These are phyloP conservation scores for Phytophthora tentaculata DNA, from an alignment of 352 stramenopile genomes.

Conservation along the genomic window DNA sequence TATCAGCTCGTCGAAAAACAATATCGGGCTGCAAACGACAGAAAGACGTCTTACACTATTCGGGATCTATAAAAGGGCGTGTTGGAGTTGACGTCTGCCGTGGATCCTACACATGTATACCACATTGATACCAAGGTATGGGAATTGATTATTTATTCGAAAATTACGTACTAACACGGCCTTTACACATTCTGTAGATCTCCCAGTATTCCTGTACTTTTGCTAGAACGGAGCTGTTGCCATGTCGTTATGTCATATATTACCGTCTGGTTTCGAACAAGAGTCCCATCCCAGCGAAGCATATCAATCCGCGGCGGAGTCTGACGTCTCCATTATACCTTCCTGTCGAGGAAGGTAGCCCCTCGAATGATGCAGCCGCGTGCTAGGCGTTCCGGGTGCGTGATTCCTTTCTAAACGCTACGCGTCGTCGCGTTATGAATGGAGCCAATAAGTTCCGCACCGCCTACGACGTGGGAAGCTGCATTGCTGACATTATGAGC, in stretches of 20 bases:
- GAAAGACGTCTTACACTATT: slow-evolving; percentile 3
- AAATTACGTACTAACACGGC: neutral
- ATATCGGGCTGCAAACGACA: slow-evolving; percentile 3
- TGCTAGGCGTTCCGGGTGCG: slow-evolving; percentile 1
- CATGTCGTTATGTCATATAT: slow-evolving; percentile 6
- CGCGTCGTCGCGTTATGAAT: slow-evolving; percentile 4
- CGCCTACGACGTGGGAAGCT: neutral
- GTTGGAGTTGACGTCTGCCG: neutral
- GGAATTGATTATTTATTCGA: neutral
- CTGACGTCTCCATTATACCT: neutral
- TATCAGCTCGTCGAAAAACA: neutral
- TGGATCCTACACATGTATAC: neutral
- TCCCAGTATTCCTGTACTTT: slow-evolving; percentile 5
- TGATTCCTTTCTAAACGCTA: neutral
- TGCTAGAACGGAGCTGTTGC: slow-evolving; percentile 7
- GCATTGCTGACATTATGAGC: slow-evolving; percentile 11
- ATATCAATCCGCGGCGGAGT: slow-evolving; percentile 9
- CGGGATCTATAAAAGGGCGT: neutral
- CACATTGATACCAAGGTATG: slow-evolving; percentile 15
- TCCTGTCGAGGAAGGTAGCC: neutral
- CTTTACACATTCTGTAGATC: too few species aligned
- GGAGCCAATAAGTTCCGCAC: slow-evolving; percentile 2
- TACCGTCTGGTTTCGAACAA: neutral
- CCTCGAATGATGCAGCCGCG: neutral
- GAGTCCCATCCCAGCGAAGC: neutral